phyloP scores from a whole-genome alignment of 495 filamentous ascomycete species.

The Penicillium paradoxum region DNA sequence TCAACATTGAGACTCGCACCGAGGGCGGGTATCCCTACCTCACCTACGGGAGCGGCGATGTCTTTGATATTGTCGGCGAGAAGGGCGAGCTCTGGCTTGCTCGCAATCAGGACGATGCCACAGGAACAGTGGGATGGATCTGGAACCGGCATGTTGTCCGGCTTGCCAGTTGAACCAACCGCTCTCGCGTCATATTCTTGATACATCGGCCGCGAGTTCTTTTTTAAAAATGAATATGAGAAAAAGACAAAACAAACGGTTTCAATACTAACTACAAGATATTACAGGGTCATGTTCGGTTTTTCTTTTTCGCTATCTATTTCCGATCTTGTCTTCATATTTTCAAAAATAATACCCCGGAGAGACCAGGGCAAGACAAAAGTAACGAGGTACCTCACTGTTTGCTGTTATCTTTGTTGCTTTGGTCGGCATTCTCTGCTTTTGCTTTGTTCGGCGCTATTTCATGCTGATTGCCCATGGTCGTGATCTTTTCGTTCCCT shows the following conservation, averaged over 20 bases:
- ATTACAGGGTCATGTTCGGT: not conserved
- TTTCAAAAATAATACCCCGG: not conserved
- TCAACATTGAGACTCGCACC: conserved; percentile 87
- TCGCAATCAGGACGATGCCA: conserved; percentile 87
- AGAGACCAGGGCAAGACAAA: not conserved
- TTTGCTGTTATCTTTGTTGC: not conserved
- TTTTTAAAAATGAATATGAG: not conserved
- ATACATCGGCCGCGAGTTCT: not conserved
- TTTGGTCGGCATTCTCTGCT: not conserved
- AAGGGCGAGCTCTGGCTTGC: conserved; percentile 98
- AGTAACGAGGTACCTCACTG: not conserved
- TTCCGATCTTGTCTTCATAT: conserved; percentile 7
- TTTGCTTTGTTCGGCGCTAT: not conserved
- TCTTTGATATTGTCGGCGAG: conserved; percentile 86
- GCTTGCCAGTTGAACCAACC: not conserved
- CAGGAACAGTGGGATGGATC: conserved; percentile 84
- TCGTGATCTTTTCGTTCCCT: not conserved
- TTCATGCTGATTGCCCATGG: not conserved
- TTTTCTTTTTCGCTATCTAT: not conserved
- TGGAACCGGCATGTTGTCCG: conserved; percentile 87
- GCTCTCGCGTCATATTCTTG: not conserved
- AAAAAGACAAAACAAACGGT: not conserved
- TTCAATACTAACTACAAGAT: not conserved
- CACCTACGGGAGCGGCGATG: conserved; percentile 89
- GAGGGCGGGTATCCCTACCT: conserved; percentile 96